Conservation (phyloP, 2,329 filamentous ascomycete genomes). For the Cladophialophora immunda region DNA sequence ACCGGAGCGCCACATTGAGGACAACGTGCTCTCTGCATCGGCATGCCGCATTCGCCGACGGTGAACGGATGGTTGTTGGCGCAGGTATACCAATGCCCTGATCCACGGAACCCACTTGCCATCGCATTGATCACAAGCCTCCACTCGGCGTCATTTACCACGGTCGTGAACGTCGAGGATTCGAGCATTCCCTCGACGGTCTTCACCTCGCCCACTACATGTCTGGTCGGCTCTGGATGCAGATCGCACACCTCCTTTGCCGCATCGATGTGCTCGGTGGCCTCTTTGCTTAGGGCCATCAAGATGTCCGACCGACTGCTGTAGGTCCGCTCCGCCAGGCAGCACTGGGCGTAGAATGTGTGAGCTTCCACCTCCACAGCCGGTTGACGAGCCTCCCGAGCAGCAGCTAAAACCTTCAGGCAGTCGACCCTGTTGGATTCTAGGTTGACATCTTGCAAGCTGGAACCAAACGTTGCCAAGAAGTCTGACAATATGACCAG, state of each 20-base stretch:
- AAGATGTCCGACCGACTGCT: neutral
- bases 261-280: neutral
- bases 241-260: neutral
- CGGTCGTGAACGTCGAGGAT: slow-evolving; percentile 57
- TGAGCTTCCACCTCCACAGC: slow-evolving; percentile 61
- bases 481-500: slow-evolving; percentile 58
- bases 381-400: slow-evolving; percentile 47
- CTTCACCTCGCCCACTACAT: slow-evolving; percentile 57
- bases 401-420: slow-evolving; percentile 50
- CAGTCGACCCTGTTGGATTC: slow-evolving; percentile 51
- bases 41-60: slow-evolving; percentile 19
- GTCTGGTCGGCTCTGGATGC: slow-evolving; percentile 24
- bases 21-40: slow-evolving; percentile 17
- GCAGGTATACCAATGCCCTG: slow-evolving; percentile 71
- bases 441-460: slow-evolving; percentile 45
- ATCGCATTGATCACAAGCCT: slow-evolving; percentile 62
- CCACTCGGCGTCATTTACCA: slow-evolving; percentile 62
- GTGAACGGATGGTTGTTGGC: slow-evolving; percentile 58
- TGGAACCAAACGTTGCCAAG: slow-evolving; percentile 34
- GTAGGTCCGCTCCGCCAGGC: slow-evolving; percentile 50
- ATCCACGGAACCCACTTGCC: slow-evolving; percentile 59
- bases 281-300: neutral
- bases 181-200: slow-evolving; percentile 57
- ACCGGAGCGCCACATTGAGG: slow-evolving; percentile 42
- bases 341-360: slow-evolving; percentile 61